These are phyloP conservation scores for Polyplosphaeria fusca DNA, from an alignment of 495 filamentous ascomycete species.

Conservation along the genomic window DNA sequence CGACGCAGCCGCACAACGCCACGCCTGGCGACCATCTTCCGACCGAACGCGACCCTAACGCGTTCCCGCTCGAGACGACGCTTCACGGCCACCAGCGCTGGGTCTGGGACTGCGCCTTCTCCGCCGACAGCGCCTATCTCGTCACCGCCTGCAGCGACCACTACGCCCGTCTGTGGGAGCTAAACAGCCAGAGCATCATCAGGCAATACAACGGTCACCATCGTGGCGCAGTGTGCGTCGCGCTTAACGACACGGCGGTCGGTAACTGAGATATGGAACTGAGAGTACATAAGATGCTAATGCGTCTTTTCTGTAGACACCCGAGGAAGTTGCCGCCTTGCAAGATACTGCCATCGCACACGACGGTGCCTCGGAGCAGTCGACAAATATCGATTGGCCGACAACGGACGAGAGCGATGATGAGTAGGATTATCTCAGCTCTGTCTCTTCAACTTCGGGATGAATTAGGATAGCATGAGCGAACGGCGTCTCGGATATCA, in stretches of 20 bases:
- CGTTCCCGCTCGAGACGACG: conserved; percentile 79
- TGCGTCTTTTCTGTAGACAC: too few relatives aligned
- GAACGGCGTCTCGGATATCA: too few relatives aligned
- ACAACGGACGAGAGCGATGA: too few relatives aligned
- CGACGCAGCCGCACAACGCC: conserved; percentile 35
- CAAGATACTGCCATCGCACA: too few relatives aligned
- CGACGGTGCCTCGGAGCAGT: too few relatives aligned
- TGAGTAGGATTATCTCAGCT: too few relatives aligned
- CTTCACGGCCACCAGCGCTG: conserved; percentile 93
- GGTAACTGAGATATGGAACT: conserved; percentile 11
- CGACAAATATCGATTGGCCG: too few relatives aligned
- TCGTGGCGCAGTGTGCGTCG: conserved; percentile 90
- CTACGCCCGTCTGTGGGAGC: conserved; percentile 95
- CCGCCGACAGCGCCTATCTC: conserved; percentile 90
- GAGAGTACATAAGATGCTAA: too few relatives aligned
- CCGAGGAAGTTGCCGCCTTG: too few relatives aligned
- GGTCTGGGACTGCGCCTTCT: conserved; percentile 99
- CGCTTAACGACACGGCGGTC: conserved; percentile 70
- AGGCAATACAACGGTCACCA: conserved; percentile 98
- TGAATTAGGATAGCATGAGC: too few relatives aligned
- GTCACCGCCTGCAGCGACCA: conserved; percentile 98
- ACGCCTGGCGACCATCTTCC: conserved; percentile 33
- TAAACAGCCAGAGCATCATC: conserved; percentile 80
- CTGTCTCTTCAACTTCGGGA: too few relatives aligned
- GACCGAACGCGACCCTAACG: conserved; percentile 44